Conservation (phyloP, 2,329 filamentous ascomycete genomes). For the Diaporthe vaccinii region DNA sequence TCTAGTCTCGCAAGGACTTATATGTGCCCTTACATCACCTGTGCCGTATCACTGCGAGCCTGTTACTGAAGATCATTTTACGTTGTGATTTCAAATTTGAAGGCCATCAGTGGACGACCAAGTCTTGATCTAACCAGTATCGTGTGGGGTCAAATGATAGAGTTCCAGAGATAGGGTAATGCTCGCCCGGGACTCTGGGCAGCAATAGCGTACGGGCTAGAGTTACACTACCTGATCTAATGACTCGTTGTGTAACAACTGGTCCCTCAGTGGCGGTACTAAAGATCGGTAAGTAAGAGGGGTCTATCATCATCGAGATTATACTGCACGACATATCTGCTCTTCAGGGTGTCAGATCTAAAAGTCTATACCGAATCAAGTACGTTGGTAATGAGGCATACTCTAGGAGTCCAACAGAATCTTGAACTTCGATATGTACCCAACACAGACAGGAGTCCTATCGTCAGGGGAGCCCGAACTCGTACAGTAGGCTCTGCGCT, state of each 20-base stretch:
- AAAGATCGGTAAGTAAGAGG: neutral
- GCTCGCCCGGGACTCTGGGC: neutral
- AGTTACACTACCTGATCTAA: neutral
- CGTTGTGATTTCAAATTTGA: neutral
- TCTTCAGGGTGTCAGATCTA: neutral
- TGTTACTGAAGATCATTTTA: neutral
- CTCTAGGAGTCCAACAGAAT: neutral
- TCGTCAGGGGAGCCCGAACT: neutral
- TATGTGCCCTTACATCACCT: neutral
- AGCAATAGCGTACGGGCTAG: neutral
- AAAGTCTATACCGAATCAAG: neutral
- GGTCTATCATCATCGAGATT: neutral
- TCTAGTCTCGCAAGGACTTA: neutral
- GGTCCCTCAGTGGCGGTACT: neutral
- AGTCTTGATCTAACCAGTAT: neutral
- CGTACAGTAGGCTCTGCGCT: neutral
- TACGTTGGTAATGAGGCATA: neutral
- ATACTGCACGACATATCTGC: neutral
- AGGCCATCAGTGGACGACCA: neutral
- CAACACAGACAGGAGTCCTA: neutral
- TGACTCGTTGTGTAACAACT: slow-evolving; percentile 2
- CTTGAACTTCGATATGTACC: neutral
- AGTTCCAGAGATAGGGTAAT: slow-evolving; percentile 20
- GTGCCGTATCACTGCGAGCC: neutral
- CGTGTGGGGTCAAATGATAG: neutral